phyloP scores from a whole-genome alignment of 2,329 filamentous ascomycete species.

The Colletotrichum sp. region DNA sequence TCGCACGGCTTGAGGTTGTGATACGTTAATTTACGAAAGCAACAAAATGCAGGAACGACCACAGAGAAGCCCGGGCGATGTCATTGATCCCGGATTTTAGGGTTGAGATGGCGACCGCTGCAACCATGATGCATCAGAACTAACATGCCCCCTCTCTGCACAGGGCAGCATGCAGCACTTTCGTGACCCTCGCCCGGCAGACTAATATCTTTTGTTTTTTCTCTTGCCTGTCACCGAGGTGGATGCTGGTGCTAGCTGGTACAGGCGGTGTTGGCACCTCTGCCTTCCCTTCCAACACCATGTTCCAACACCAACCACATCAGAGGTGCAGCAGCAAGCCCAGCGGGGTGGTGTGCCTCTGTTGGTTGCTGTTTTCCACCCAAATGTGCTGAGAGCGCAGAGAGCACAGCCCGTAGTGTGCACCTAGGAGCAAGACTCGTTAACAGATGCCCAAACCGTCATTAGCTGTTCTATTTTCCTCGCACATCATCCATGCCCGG shows the following conservation, averaged over 20 bases:
- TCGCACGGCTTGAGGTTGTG: background rate
- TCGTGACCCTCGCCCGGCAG: background rate
- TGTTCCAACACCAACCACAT: background rate
- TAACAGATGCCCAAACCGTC: background rate
- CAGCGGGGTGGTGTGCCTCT: background rate
- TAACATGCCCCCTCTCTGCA: background rate
- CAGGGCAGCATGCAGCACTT: background rate
- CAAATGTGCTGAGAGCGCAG: background rate
- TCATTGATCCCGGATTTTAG: background rate
- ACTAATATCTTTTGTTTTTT: background rate
- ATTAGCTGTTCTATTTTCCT: background rate
- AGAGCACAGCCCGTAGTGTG: background rate
- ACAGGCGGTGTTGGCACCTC: background rate
- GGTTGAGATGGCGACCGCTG: background rate
- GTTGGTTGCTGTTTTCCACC: background rate
- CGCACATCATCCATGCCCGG: background rate
- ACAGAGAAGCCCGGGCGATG: background rate
- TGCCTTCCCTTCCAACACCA: background rate
- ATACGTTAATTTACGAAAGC: conserved; percentile 13
- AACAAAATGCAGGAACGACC: background rate
- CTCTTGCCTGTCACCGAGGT: background rate
- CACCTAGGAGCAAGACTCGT: background rate
- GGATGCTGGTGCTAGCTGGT: background rate
- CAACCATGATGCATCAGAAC: background rate
- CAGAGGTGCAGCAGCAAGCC: background rate